phyloP scores from a whole-genome alignment of 1,284 basidiomycete species.

The Pseudozyma hubeiensis region DNA sequence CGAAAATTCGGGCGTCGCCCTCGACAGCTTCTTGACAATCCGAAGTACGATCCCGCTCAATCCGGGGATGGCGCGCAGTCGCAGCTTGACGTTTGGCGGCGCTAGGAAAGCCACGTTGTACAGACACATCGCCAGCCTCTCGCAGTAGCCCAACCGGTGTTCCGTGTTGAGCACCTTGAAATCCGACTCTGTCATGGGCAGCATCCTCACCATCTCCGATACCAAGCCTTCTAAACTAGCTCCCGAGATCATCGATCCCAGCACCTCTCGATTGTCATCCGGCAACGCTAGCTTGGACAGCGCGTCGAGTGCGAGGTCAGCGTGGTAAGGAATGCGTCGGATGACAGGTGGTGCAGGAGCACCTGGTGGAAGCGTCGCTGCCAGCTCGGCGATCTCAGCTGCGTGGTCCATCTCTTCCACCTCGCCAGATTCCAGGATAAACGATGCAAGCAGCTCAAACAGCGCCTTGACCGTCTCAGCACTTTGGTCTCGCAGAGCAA shows the following conservation, averaged over 20 bases:
- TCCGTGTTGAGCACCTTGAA: conserved; percentile 78
- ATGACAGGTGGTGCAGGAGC: conserved; percentile 23
- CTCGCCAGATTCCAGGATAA: conserved; percentile 78
- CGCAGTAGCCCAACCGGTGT: conserved; percentile 80
- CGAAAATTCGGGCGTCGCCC: conserved; percentile 73
- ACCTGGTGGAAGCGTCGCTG: conserved; percentile 27
- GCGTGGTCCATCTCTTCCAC: conserved; percentile 76
- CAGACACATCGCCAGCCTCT: conserved; percentile 81
- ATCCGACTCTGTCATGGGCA: conserved; percentile 83
- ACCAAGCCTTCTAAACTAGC: conserved; percentile 76
- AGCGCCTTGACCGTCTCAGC: conserved; percentile 73
- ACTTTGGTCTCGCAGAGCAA: conserved; percentile 70
- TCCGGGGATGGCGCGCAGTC: conserved; percentile 74
- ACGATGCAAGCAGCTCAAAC: conserved; percentile 80
- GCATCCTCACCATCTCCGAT: conserved; percentile 79
- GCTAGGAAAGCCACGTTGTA: conserved; percentile 89
- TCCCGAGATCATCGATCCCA: conserved; percentile 76
- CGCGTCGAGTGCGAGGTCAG: conserved; percentile 83
- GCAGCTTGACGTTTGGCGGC: conserved; percentile 78
- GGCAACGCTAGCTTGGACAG: conserved; percentile 80
- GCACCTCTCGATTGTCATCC: conserved; percentile 82
- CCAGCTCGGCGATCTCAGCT: conserved; percentile 45
- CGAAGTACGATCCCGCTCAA: conserved; percentile 69
- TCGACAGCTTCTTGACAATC: conserved; percentile 69
- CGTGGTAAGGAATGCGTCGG: conserved; percentile 72